A percentile compares a stretch with the other conserved stretches of the same genome.
Evolutionary conservation across 495 filamentous ascomycete species (phyloP).

Genomic region (Trichoderma parareesei): DNA sequence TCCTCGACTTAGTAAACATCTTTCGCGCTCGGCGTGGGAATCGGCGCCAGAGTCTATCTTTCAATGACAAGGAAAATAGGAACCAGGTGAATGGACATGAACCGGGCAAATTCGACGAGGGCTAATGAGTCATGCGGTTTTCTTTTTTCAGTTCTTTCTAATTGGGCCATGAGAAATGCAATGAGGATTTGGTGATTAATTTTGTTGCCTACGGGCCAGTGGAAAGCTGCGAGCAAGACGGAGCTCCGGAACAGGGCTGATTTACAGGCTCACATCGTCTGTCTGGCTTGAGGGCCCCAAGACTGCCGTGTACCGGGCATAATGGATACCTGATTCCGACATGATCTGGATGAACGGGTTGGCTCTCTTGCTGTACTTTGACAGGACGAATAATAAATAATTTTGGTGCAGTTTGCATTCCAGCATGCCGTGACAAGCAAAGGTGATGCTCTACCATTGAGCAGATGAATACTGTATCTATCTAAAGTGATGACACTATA

Average conservation of each 20-base stretch:
- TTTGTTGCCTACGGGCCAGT: neutral
- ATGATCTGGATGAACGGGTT: neutral
- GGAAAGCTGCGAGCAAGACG: neutral
- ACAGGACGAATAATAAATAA: constrained; percentile 2
- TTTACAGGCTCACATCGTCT: neutral
- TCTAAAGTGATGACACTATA: neutral
- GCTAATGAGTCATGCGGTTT: constrained; percentile 10
- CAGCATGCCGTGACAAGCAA: neutral
- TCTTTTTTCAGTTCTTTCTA: neutral
- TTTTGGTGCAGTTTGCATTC: constrained; percentile 1
- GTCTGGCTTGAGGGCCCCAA: neutral
- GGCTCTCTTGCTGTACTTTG: neutral
- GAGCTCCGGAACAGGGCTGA: neutral
- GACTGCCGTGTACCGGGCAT: neutral
- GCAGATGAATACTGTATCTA: neutral
- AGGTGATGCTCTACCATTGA: neutral
- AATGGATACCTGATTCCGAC: neutral
- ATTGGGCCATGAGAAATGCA: constrained; percentile 7
- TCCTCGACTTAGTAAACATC: constrained; percentile 7
- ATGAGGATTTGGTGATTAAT: neutral
- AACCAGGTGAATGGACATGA: constrained; percentile 11
- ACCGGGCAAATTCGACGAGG: neutral
- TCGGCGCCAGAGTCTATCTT: neutral
- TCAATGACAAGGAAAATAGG: constrained; percentile 3
- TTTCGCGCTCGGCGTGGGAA: constrained; percentile 1